Evolutionary conservation across 805 yeast genomes (phyloP), one percentile per base, ranked within the genome.

Genomic region (Dipodascopsis uninucleata): DNA sequence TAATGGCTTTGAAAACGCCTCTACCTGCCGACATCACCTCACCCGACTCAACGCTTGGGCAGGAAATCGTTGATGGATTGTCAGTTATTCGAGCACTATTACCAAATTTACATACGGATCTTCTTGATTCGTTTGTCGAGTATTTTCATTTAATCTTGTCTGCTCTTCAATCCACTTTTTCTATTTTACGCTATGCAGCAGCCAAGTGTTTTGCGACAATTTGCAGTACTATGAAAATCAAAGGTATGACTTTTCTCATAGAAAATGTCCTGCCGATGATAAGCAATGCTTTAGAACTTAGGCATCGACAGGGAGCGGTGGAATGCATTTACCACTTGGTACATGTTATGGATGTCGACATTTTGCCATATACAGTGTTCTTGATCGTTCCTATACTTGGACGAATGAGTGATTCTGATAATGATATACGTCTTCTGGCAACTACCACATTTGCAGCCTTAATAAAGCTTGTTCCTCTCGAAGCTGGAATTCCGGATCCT

Each of bases 381-480:
- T 75, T 93, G 58, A 87, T 93, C 63, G 97, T 94, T 22, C 98
- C 99, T 8, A 87, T 93, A 3, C 71, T 93, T 56, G 99, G 98
- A 35, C 76, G 98, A 60, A 93, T 93, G 98, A 89, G 96, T 72
- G 99, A 93, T 64, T 73, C 95, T 1, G 86, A 90, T 60, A 75
- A 74, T 41, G 96, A 86, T 61, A 82, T 89, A n/a, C 77, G 99
- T 58, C 74, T 83, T 14, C 67, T 94, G 43, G 94, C 98, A 0
- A 90, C 98, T 0, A 87, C 96, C 0, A 86, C 98, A 0, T 93
- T 93, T 74, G 99, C 99, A 0, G 82, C 95, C 0, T 86, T 93
- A 46, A 90, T 93, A 56, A 93, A 90, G 63, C 70, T 93, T 52
- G 97, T 93, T 17, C 99, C 99, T 4, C 73, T 93, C 47, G 99